Evolutionary conservation across 331 rosid species (phyloP).

Genomic region (Quercus phellos): DNA sequence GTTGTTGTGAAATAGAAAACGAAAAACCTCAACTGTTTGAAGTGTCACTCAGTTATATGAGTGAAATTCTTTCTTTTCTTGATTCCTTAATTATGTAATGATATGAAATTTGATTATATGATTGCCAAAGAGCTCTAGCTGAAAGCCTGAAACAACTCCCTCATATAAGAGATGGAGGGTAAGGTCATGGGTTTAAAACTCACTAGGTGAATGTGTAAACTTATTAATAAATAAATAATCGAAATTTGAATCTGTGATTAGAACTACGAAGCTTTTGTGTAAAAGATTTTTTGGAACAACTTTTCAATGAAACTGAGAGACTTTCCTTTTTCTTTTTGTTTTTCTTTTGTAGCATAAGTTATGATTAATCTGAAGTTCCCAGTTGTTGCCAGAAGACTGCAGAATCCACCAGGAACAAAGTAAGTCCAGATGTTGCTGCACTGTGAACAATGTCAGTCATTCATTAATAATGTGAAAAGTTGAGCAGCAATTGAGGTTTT

Average conservation of each 20-base stretch:
- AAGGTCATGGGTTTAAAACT: too few species aligned
- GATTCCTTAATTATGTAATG: neutral
- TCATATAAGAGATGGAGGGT: too few species aligned
- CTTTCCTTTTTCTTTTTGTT: neutral
- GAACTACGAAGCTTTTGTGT: neutral
- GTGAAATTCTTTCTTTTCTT: neutral
- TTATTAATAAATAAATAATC: too few species aligned
- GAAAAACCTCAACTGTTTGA: neutral
- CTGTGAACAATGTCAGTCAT: neutral
- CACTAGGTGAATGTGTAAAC: too few species aligned
- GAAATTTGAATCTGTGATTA: too few species aligned
- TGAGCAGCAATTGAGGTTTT: slow-evolving; percentile 21
- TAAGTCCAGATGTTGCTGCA: neutral
- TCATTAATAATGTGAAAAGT: neutral
- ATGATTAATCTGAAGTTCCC: slow-evolving; percentile 10
- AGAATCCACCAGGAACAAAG: neutral
- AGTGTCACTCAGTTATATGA: neutral
- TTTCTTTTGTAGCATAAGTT: neutral
- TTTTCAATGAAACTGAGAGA: neutral
- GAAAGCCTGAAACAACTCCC: too few species aligned
- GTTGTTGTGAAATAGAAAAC: neutral
- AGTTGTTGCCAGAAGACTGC: slow-evolving; percentile 1
- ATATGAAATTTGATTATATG: neutral
- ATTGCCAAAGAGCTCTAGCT: too few species aligned
- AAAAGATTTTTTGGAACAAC: neutral